Conservation (phyloP, 1,139 yeast species). For the Hyphopichia buzzinii region DNA sequence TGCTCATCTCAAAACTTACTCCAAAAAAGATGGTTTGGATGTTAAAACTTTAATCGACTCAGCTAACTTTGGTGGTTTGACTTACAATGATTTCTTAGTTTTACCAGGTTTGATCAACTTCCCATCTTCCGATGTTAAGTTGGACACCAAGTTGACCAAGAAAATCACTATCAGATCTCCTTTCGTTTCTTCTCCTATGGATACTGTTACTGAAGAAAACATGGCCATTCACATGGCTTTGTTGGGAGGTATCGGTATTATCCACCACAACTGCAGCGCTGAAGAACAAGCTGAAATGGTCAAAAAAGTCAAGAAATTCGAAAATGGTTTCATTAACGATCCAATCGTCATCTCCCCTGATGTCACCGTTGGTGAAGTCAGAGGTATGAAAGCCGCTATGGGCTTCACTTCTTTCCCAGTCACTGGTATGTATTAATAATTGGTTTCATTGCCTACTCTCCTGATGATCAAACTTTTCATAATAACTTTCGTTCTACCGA, state of each 20-base stretch:
- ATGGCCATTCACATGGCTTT: constrained; percentile 99
- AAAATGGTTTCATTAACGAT: constrained; percentile 94
- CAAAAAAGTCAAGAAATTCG: constrained; percentile 90
- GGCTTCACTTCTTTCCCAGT: constrained; percentile 99
- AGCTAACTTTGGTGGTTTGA: constrained; percentile 86
- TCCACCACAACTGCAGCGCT: constrained; percentile 94
- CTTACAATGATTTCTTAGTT: constrained; percentile 93
- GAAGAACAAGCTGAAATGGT: constrained; percentile 99
- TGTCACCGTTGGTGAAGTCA: constrained; percentile 79
- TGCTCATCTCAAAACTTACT: constrained; percentile 62
- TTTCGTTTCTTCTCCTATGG: constrained; percentile 98
- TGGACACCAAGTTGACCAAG: constrained; percentile 87
- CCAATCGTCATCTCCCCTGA: constrained; percentile 83
- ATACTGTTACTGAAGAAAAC: constrained; percentile 93
- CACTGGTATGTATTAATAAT: constrained; percentile 76
- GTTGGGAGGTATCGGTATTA: constrained; percentile 98
- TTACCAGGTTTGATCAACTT: constrained; percentile 94
- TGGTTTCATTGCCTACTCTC: constrained; percentile 7
- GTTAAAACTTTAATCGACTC: constrained; percentile 88
- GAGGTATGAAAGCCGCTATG: constrained; percentile 61
- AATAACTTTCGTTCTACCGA: constrained; percentile 99
- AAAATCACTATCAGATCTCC: constrained; percentile 91
- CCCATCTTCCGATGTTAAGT: constrained; percentile 71
- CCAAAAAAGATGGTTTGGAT: constrained; percentile 80
- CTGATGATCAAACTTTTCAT: constrained; percentile 61